phyloP scores from a whole-genome alignment of 345 rosid genomes.

The Boechera retrofracta region DNA sequence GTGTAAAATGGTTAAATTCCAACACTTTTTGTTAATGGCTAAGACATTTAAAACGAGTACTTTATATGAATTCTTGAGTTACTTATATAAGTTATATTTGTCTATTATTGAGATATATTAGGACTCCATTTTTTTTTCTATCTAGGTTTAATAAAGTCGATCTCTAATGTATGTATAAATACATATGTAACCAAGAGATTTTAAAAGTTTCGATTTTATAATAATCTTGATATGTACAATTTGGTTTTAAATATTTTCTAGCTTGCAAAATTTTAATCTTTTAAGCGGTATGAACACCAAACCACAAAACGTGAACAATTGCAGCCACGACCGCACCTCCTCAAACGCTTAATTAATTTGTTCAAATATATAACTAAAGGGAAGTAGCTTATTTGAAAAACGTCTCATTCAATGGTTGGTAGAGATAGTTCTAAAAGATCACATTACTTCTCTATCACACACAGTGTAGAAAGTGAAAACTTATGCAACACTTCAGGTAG shows the following conservation, averaged over 20 bases:
- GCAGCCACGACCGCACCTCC: constrained; percentile 1
- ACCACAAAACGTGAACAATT: constrained; percentile 25
- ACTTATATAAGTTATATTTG: neutral
- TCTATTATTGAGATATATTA: neutral
- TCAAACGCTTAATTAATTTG: constrained; percentile 3
- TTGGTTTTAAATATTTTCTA: neutral
- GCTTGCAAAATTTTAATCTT: neutral
- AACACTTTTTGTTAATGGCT: neutral
- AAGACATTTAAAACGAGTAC: neutral
- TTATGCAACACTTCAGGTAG: constrained; percentile 50
- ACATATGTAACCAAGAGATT: neutral
- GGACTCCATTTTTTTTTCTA: neutral
- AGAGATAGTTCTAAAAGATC: constrained; percentile 43
- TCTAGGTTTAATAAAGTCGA: neutral
- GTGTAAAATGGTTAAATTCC: neutral
- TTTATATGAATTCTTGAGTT: neutral
- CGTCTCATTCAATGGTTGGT: constrained; percentile 46
- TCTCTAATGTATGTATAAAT: neutral
- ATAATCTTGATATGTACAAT: neutral
- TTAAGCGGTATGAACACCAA: neutral
- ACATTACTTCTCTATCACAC: constrained; percentile 47
- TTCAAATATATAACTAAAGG: constrained; percentile 8
- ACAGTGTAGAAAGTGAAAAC: constrained; percentile 44
- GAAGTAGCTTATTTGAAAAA: constrained; percentile 28
- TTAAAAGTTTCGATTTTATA: no score